phyloP scores from a whole-genome alignment of 192 early-diverging fungal species.

The Dissophora ornata region DNA sequence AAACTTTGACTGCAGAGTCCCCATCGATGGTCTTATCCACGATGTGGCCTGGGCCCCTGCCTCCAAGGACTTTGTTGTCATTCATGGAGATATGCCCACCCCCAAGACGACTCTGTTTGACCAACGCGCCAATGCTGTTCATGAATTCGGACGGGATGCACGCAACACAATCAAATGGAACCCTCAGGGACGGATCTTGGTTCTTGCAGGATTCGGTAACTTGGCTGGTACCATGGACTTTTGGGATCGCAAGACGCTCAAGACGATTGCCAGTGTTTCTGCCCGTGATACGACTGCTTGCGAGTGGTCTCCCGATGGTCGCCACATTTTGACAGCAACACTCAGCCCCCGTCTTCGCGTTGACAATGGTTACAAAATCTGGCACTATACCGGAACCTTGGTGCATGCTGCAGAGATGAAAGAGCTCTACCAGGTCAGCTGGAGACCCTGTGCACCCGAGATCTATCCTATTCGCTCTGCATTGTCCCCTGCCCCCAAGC shows the following conservation, averaged over 20 bases:
- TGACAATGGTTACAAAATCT: constrained; percentile 97
- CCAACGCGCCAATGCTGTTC: constrained; percentile 84
- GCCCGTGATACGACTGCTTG: constrained; percentile 87
- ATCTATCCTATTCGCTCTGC: constrained; percentile 83
- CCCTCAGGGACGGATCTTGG: constrained; percentile 83
- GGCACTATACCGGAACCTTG: constrained; percentile 93
- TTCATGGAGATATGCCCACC: constrained; percentile 82
- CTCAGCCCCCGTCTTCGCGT: constrained; percentile 94
- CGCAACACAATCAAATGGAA: constrained; percentile 93
- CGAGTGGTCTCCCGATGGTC: constrained; percentile 94
- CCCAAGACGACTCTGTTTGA: constrained; percentile 94
- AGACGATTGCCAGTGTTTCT: constrained; percentile 83
- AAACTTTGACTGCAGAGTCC: constrained; percentile 92
- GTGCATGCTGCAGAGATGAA: constrained; percentile 80
- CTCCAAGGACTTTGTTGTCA: constrained; percentile 97
- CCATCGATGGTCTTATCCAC: constrained; percentile 91
- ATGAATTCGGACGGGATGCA: constrained; percentile 86
- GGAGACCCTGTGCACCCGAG: constrained; percentile 72
- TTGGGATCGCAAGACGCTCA: constrained; percentile 91
- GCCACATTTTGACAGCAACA: constrained; percentile 92
- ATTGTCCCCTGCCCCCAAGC: constrained; percentile 75
- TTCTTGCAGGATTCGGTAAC: constrained; percentile 95
- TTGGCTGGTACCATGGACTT: constrained; percentile 92
- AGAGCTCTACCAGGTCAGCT: constrained; percentile 87
- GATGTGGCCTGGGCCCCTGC: constrained; percentile 95